These are phyloP conservation scores for Pseudoscleropodium purum DNA, from an alignment of 225 moss, liverwort and hornwort species.

Conservation along the genomic window DNA sequence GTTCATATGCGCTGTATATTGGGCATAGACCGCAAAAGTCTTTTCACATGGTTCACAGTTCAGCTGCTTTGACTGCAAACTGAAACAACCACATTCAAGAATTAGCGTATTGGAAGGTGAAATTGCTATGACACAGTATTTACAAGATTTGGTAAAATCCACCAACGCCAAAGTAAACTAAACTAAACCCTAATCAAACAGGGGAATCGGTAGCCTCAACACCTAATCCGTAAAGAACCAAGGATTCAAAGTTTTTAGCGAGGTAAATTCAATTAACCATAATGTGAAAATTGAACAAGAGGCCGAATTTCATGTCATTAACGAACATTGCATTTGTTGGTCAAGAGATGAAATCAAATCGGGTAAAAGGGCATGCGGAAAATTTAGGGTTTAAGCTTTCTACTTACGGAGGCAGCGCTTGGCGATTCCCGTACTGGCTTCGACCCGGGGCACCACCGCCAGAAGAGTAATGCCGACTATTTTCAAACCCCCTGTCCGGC, in stretches of 20 bases:
- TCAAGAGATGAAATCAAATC: not conserved
- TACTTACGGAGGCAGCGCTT: constrained; percentile 12
- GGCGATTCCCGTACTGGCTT: not conserved
- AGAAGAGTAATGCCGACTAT: constrained; percentile 7
- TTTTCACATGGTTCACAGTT: constrained; percentile 51
- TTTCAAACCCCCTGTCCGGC: constrained; percentile 15
- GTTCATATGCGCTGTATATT: constrained; percentile 39
- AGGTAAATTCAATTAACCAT: not conserved
- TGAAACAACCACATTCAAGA: constrained; percentile 8
- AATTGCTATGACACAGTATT: not conserved
- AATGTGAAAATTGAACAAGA: no score
- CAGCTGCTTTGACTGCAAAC: constrained; percentile 30
- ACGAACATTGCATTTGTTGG: not conserved
- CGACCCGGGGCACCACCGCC: not conserved
- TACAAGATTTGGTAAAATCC: not conserved
- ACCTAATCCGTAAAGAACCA: no score
- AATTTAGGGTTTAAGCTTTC: not conserved
- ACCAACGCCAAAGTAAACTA: not conserved
- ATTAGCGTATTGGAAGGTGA: not conserved
- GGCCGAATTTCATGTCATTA: not conserved
- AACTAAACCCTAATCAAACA: not conserved
- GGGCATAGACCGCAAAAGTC: constrained; percentile 26
- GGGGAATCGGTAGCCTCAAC: not conserved
- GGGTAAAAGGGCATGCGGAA: no score
- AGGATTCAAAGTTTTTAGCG: not conserved